These are phyloP conservation scores for Calycina herbarum DNA, from an alignment of 2,329 filamentous ascomycete species.

Conservation along the genomic window DNA sequence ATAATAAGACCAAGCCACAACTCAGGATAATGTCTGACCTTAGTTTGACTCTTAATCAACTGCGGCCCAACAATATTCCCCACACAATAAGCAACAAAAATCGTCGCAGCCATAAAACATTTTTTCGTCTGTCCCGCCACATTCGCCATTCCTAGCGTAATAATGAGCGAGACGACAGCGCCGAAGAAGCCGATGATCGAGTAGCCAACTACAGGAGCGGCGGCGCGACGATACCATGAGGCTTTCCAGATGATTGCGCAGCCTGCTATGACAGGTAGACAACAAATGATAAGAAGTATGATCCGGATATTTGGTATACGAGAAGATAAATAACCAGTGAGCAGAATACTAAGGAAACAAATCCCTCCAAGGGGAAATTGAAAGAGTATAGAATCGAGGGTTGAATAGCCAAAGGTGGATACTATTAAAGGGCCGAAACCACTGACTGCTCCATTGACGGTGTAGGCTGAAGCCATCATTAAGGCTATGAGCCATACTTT, in stretches of 20 bases:
- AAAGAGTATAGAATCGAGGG: constrained; percentile 66
- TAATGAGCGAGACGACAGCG: constrained; percentile 64
- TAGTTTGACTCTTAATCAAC: constrained; percentile 66
- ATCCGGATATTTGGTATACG: constrained; percentile 63
- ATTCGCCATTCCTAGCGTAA: constrained; percentile 62
- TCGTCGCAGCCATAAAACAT: constrained; percentile 70
- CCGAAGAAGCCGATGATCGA: constrained; percentile 73
- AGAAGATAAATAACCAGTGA: constrained; percentile 64
- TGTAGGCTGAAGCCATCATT: constrained; percentile 71
- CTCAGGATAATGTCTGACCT: constrained; percentile 66
- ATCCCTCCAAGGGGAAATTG: constrained; percentile 73
- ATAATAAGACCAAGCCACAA: constrained; percentile 70
- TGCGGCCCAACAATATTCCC: constrained; percentile 77
- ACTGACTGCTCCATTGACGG: constrained; percentile 69
- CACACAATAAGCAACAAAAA: constrained; percentile 75
- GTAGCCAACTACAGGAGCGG: constrained; percentile 68
- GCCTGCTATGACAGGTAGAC: constrained; percentile 72
- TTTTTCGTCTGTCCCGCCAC: constrained; percentile 78
- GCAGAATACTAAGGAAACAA: constrained; percentile 65
- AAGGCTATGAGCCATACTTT: constrained; percentile 65
- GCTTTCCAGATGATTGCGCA: constrained; percentile 75
- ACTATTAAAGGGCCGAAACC: constrained; percentile 74
- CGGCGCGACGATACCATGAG: constrained; percentile 62
- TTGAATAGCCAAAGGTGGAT: constrained; percentile 66
- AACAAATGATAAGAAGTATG: constrained; percentile 63